These are phyloP conservation scores for Gynochthodes officinalis DNA, from an alignment of 257 asterid genomes.

Conservation along the genomic window DNA sequence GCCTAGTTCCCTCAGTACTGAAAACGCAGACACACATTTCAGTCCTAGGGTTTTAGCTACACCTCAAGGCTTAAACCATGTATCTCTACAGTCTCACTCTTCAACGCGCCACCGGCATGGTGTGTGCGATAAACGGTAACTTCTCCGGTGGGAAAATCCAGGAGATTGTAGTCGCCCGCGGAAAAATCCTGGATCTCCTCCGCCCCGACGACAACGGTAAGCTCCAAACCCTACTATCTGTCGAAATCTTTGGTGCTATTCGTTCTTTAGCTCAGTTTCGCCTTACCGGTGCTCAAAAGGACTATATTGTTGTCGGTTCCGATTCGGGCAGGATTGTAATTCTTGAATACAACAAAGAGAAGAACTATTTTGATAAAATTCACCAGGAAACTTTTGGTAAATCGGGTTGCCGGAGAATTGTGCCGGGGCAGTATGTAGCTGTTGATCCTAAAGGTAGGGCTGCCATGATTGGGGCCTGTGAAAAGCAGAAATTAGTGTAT, in stretches of 20 bases:
- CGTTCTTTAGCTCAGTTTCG: conserved; percentile 98
- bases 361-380: conserved; percentile 73
- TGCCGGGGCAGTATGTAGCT: conserved; percentile 93
- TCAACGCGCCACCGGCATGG: conserved; percentile 84
- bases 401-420: conserved; percentile 93
- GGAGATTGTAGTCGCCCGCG: conserved; percentile 91
- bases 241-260: conserved; percentile 84
- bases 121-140: conserved; percentile 87
- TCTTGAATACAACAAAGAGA: conserved; percentile 81
- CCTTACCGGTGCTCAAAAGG: conserved; percentile 88
- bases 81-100: conserved; percentile 90
- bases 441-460: conserved; percentile 99
- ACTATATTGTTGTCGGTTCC: conserved; percentile 90
- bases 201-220: conserved; percentile 98
- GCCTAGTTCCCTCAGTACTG: too few relatives aligned
- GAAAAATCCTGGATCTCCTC: conserved; percentile 86
- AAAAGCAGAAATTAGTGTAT: conserved; percentile 96
- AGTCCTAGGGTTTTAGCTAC: conserved; percentile 25
- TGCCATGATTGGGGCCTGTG: conserved; percentile 95
- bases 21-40: neutral
- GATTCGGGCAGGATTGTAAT: conserved; percentile 93
- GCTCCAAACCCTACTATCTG: conserved; percentile 81
- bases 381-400: conserved; percentile 98
- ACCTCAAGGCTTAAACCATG: conserved; percentile 31
- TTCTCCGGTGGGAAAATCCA: conserved; percentile 92